These are phyloP conservation scores for Pharus latifolius DNA, from an alignment of 176 grass and related monocot species.

Conservation along the genomic window DNA sequence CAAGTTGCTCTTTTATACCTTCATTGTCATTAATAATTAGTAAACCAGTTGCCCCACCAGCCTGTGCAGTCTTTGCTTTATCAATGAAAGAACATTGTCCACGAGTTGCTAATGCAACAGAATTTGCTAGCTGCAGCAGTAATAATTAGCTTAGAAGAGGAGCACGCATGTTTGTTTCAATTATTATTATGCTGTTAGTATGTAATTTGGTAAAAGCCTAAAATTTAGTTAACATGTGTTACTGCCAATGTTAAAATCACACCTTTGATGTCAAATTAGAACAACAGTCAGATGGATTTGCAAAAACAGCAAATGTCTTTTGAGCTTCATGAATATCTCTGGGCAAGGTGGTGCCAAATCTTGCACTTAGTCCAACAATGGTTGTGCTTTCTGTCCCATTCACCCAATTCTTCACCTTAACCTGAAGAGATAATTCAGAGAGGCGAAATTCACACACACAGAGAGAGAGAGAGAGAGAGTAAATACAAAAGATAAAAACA, in stretches of 20 bases:
- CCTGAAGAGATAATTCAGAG: slow-evolving; percentile 41
- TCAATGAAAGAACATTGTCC: slow-evolving; percentile 83
- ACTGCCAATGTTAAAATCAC: not conserved
- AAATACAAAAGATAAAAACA: not conserved
- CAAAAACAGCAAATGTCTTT: slow-evolving; percentile 43
- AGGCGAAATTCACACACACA: not conserved
- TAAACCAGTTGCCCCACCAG: slow-evolving; percentile 61
- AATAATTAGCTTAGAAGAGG: not conserved
- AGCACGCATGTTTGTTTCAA: not conserved
- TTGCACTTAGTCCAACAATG: slow-evolving; percentile 70
- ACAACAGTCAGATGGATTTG: slow-evolving; percentile 75
- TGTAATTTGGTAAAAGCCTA: not conserved
- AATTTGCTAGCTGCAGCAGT: slow-evolving; percentile 53
- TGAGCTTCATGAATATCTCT: slow-evolving; percentile 37
- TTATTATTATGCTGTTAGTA: not conserved
- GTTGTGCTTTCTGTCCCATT: slow-evolving; percentile 54
- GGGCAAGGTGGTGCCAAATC: slow-evolving; percentile 60
- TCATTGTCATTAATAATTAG: slow-evolving; percentile 90
- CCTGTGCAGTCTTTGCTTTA: slow-evolving; percentile 79
- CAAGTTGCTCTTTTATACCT: slow-evolving; percentile 30
- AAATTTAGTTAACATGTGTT: slow-evolving; percentile 1
- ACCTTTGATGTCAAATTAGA: slow-evolving; percentile 69
- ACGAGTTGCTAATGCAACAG: slow-evolving; percentile 64
- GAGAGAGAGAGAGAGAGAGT: not conserved
- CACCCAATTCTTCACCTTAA: slow-evolving; percentile 86